Percentiles rank a stretch among this genome's conserved stretches.
These are phyloP conservation scores for Acrocalymma vagum DNA, from an alignment of 2,329 filamentous ascomycete genomes.

Conservation along the genomic window DNA sequence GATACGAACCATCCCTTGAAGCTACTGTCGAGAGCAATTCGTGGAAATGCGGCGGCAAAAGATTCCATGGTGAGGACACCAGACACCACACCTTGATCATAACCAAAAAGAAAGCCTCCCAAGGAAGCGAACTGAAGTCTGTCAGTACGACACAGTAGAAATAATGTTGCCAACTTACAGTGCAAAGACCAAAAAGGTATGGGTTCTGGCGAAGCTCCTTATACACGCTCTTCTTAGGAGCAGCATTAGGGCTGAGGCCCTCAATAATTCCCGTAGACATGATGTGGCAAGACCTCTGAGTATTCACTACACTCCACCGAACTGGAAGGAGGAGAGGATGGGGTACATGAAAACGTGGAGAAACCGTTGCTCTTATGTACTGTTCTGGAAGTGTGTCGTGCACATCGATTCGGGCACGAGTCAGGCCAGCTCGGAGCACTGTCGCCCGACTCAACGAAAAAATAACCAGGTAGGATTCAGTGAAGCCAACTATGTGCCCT, in stretches of 20 bases:
- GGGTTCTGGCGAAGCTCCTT: conserved; percentile 28
- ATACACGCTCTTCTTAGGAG: conserved; percentile 24
- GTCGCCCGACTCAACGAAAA: conserved; percentile 21
- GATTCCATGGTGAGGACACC: conserved; percentile 30
- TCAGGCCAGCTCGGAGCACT: conserved; percentile 22
- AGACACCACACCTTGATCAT: conserved; percentile 28
- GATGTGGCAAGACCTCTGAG: neutral
- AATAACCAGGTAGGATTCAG: conserved; percentile 9
- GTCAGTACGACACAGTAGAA: neutral
- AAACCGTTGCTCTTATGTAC: conserved; percentile 13
- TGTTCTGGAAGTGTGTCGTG: neutral
- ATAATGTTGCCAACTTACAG: conserved; percentile 7
- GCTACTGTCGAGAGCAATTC: conserved; percentile 23
- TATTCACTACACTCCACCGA: neutral
- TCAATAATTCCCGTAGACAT: conserved; percentile 16
- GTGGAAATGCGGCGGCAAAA: conserved; percentile 27
- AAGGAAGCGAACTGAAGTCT: conserved; percentile 23
- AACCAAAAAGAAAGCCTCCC: conserved; percentile 30
- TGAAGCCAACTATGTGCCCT: conserved; percentile 6
- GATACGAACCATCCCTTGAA: conserved; percentile 35
- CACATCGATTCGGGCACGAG: conserved; percentile 7
- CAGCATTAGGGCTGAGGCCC: conserved; percentile 7
- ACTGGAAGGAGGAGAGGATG: conserved; percentile 1
- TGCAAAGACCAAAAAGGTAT: conserved; percentile 27
- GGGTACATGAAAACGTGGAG: conserved; percentile 1